These are phyloP conservation scores for Mycena galopus DNA, from an alignment of 768 basidiomycete genomes.

Conservation along the genomic window DNA sequence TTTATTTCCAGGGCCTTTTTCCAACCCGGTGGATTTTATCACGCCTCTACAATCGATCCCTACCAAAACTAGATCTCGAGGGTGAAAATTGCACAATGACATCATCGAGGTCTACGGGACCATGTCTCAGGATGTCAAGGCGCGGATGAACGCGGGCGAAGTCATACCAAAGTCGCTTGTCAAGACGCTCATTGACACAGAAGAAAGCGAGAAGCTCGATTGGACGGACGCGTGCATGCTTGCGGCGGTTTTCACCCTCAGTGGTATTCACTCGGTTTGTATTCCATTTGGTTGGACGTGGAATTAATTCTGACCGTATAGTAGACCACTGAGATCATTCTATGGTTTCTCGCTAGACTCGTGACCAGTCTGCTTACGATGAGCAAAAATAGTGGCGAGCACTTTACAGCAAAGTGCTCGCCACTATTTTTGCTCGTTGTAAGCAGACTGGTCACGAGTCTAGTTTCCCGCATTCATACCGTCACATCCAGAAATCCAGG, in stretches of 20 bases:
- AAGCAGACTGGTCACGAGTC: too few relatives aligned
- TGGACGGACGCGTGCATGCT: slow-evolving; percentile 50
- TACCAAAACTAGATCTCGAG: slow-evolving; percentile 35
- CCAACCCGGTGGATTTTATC: slow-evolving; percentile 43
- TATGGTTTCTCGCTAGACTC: slow-evolving; percentile 52
- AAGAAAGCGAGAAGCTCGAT: slow-evolving; percentile 47
- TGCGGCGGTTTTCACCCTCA: slow-evolving; percentile 47
- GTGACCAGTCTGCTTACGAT: too few relatives aligned
- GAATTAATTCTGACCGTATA: background rate
- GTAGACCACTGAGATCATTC: slow-evolving; percentile 49
- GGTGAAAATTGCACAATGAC: slow-evolving; percentile 37
- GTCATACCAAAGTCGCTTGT: slow-evolving; percentile 51
- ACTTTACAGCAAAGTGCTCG: too few relatives aligned
- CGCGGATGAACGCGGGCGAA: slow-evolving; percentile 46
- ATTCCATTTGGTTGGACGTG: background rate
- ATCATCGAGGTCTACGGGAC: slow-evolving; percentile 48
- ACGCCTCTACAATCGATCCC: slow-evolving; percentile 40
- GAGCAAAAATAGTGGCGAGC: too few relatives aligned
- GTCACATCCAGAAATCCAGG: slow-evolving; percentile 46
- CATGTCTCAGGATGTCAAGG: slow-evolving; percentile 46
- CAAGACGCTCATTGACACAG: slow-evolving; percentile 45
- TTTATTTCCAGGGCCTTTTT: slow-evolving; percentile 34
- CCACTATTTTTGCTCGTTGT: too few relatives aligned
- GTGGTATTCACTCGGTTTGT: slow-evolving; percentile 49
- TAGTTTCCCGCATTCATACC: slow-evolving; percentile 44